A percentile compares a stretch with the other conserved stretches of the same genome.
These are phyloP conservation scores for Chimonanthus salicifolius DNA, from an alignment of 164 flowering plant species.

Conservation along the genomic window DNA sequence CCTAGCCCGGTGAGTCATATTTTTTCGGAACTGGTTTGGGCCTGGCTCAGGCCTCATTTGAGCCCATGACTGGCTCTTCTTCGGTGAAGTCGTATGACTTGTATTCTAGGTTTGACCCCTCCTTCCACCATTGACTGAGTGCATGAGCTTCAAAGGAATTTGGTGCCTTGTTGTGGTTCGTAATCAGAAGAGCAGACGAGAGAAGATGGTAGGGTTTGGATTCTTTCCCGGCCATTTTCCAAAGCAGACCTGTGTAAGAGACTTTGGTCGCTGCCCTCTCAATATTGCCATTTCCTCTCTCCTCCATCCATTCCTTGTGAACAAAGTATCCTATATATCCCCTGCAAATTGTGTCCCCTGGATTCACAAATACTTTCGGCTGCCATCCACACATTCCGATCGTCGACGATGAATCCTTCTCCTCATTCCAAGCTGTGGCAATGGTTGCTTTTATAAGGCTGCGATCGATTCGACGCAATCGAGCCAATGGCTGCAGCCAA, in stretches of 20 bases:
- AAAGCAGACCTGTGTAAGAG: slow-evolving; percentile 42
- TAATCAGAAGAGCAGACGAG: no score
- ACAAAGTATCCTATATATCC: slow-evolving; percentile 29
- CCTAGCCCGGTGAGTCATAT: no score
- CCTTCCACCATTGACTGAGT: neutral
- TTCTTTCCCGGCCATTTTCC: slow-evolving; percentile 47
- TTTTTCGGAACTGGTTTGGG: no score
- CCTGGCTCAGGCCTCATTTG: no score
- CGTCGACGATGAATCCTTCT: slow-evolving; percentile 26
- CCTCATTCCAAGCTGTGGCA: slow-evolving; percentile 33
- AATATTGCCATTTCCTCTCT: slow-evolving; percentile 48
- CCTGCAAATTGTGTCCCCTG: slow-evolving; percentile 52
- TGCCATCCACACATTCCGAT: slow-evolving; percentile 43
- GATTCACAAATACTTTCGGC: slow-evolving; percentile 60
- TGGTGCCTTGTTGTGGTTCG: no score
- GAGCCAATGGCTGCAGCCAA: slow-evolving; percentile 30
- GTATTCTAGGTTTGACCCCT: slow-evolving; percentile 35
- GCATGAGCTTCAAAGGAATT: no score
- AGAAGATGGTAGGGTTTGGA: slow-evolving; percentile 30
- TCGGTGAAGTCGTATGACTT: slow-evolving; percentile 7
- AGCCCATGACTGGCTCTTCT: no score
- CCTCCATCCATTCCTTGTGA: slow-evolving; percentile 44
- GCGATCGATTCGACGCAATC: slow-evolving; percentile 53
- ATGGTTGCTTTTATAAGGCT: slow-evolving; percentile 77
- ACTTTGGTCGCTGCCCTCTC: slow-evolving; percentile 1